phyloP scores from a whole-genome alignment of 2,329 filamentous ascomycete species.

The Fusarium globosum region DNA sequence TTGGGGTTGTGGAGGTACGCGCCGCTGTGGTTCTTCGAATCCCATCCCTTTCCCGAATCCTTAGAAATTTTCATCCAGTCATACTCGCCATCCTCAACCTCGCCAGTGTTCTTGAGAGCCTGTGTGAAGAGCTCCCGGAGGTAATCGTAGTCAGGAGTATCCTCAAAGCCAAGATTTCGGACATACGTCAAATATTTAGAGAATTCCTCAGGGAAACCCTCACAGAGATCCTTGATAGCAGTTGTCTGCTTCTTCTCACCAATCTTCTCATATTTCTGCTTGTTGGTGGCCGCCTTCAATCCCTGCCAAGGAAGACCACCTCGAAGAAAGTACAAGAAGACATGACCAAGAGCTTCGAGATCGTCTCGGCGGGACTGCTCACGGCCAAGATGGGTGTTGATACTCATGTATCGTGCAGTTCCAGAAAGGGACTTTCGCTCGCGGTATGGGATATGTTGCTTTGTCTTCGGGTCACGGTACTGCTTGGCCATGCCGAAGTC shows the following conservation, averaged over 20 bases:
- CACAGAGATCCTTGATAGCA: conserved; percentile 94
- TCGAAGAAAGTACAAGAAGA: conserved; percentile 81
- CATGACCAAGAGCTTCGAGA: conserved; percentile 84
- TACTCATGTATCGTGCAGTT: conserved; percentile 98
- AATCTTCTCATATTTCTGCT: conserved; percentile 99
- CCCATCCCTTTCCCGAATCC: conserved; percentile 87
- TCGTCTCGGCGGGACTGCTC: conserved; percentile 97
- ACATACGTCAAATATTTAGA: conserved; percentile 98
- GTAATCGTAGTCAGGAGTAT: conserved; percentile 98
- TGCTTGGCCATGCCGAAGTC: conserved; percentile 99
- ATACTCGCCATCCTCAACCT: conserved; percentile 97
- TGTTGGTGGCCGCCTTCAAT: conserved; percentile 78
- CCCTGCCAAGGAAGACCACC: conserved; percentile 79
- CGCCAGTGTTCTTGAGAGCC: conserved; percentile 91
- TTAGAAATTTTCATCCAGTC: conserved; percentile 99
- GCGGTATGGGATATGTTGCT: conserved; percentile 97
- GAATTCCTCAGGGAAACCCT: conserved; percentile 96
- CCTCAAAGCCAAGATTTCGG: conserved; percentile 97
- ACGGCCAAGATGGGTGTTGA: conserved; percentile 97
- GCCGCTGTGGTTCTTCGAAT: conserved; percentile 75
- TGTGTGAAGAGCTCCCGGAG: conserved; percentile 96
- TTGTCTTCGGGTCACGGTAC: conserved; percentile 98
- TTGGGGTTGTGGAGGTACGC: conserved; percentile 79
- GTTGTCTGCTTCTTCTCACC: conserved; percentile 99
- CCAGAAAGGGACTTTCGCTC: conserved; percentile 97